Percentiles rank a stretch among this genome's conserved stretches.
These are phyloP conservation scores for Rhynchospora tenuis DNA, from an alignment of 176 grass and related monocot genomes.

Conservation along the genomic window DNA sequence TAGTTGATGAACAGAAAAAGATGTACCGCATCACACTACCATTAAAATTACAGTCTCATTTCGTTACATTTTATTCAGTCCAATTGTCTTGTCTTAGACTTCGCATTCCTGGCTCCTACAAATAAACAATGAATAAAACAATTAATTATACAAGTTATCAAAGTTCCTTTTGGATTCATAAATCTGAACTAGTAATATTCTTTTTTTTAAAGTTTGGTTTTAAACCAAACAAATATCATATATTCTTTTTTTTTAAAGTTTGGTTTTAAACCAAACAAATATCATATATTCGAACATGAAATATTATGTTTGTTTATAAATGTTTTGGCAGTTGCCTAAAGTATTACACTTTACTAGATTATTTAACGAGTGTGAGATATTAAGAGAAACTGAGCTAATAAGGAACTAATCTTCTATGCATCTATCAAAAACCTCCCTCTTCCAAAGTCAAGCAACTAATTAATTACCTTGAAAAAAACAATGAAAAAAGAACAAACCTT, in stretches of 20 bases:
- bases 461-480: no score
- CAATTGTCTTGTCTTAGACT: conserved; percentile 19
- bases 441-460: no score
- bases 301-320: background rate
- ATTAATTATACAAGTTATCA: background rate
- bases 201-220: no score
- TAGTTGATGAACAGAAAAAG: conserved; percentile 15
- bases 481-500: no score
- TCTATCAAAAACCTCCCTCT: background rate
- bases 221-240: background rate
- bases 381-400: no score
- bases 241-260: background rate
- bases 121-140: conserved; percentile 4
- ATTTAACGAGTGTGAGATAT: no score
- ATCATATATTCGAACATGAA: background rate
- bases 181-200: background rate
- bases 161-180: background rate
- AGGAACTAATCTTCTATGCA: no score
- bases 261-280: no score
- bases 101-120: conserved; percentile 22
- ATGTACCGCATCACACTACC: conserved; percentile 13
- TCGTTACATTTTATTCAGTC: background rate
- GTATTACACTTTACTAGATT: background rate
- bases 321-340: background rate
- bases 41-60: background rate